These are phyloP conservation scores for Monascus purpureus DNA, from an alignment of 495 filamentous ascomycete species.

Conservation along the genomic window DNA sequence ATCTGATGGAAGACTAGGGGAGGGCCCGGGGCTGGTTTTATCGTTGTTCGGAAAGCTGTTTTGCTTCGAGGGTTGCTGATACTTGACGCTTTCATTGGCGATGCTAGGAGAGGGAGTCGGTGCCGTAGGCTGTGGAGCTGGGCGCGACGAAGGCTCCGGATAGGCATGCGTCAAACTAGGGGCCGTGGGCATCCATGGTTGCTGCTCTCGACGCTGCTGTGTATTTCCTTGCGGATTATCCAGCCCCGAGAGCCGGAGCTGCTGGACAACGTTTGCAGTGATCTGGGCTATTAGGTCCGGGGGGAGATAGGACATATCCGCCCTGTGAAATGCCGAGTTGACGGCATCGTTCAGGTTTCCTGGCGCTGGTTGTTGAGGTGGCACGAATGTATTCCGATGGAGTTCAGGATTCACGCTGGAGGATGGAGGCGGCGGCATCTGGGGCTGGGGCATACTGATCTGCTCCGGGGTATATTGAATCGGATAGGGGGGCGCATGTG, in stretches of 20 bases:
- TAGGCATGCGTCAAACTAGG: slow-evolving; percentile 16
- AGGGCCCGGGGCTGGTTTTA: slow-evolving; percentile 13
- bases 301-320: slow-evolving; percentile 25
- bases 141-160: slow-evolving; percentile 15
- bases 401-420: slow-evolving; percentile 10
- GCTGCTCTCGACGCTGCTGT: slow-evolving; percentile 10
- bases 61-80: slow-evolving; percentile 29
- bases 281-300: slow-evolving; percentile 38
- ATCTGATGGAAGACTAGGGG: slow-evolving; percentile 9
- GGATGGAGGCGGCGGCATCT: slow-evolving; percentile 15
- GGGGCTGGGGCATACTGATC: slow-evolving; percentile 28
- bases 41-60: slow-evolving; percentile 10
- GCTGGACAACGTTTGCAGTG: slow-evolving; percentile 40
- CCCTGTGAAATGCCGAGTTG: slow-evolving; percentile 26
- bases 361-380: slow-evolving; percentile 6
- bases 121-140: slow-evolving; percentile 8
- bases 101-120: slow-evolving; percentile 11
- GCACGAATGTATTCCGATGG: slow-evolving; percentile 7
- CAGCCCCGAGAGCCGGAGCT: slow-evolving; percentile 32
- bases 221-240: slow-evolving; percentile 14
- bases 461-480: slow-evolving; percentile 19
- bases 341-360: slow-evolving; percentile 36
- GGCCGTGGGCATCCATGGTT: slow-evolving; percentile 11
- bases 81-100: slow-evolving; percentile 18
- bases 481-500: slow-evolving; percentile 21